Evolutionary conservation across 2,329 filamentous ascomycete genomes (phyloP), one percentile per base, ranked within the genome.

Genomic region (Cytospora mali): DNA sequence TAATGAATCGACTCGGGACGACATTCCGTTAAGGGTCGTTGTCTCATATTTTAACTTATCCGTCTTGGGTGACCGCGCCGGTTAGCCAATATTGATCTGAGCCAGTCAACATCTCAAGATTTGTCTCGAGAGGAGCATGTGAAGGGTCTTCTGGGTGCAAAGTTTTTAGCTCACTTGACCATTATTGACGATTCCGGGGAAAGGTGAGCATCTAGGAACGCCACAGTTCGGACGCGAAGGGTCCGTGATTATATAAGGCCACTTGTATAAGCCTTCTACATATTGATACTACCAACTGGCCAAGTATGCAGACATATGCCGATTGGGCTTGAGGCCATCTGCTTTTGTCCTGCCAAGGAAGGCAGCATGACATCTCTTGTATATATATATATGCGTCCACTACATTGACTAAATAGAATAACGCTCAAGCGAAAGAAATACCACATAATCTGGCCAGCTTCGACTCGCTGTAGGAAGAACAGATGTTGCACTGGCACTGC

Each of bases 1-100:
- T 28, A 60, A 48, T n/a, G 27, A 48, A 60, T 48, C n/a, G 23
- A 25, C 28, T 57, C 55, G 49, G 57, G 49, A 59, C n/a, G 33
- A n/a, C 33, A 13, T 53, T 53, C 57, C 57, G 58, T 28, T 28
- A 28, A 14, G 33, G 58, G 16, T 9, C 29, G n/a, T n/a, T 46
- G 42, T 46, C 42, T 46, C 42, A 46, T 21, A 46, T 23, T 10
- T n/a, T 18, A n/a, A 7, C 6, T 9, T 23, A 23, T 28, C 27
- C 50, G 33, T 18, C 14, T 51, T 60, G 11, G 35, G 14, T 21
- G 28, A 39, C 50, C 25, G 21, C 27, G 27, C 16, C 58, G 48
- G 39, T 50, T 16, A 11, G n/a, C n/a, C n/a, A 46, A 11, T 23
- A 18, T 39, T 16, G n/a, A 9, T 13, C 23, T 11, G 2, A 18